Evolutionary conservation across 169 alveolate genomes (phyloP).

Genomic region (Eimeria praecox): DNA sequence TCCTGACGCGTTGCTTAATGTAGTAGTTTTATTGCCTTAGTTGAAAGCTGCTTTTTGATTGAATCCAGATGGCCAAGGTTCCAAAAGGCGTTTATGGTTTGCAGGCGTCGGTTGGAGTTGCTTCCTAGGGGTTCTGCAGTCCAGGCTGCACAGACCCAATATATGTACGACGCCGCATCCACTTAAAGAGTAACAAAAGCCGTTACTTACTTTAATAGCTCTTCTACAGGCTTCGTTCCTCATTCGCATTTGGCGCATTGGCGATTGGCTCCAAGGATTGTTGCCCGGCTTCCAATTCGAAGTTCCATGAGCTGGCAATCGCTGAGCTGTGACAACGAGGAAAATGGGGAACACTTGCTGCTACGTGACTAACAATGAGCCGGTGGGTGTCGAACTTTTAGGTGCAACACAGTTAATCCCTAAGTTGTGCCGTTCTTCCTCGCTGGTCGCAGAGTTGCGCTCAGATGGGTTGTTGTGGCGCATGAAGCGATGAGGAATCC

Average conservation of each 20-base stretch:
- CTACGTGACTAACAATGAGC: slow-evolving; percentile 48
- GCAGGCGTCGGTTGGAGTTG: neutral
- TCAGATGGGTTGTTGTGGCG: neutral
- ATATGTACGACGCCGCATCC: neutral
- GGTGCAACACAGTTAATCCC: neutral
- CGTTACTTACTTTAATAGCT: neutral
- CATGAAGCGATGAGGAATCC: neutral
- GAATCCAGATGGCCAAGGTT: neutral
- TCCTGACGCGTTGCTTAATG: neutral
- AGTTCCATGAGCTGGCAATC: neutral
- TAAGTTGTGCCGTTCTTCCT: neutral
- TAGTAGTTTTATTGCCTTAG: neutral
- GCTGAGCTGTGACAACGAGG: neutral
- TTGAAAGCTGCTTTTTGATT: neutral
- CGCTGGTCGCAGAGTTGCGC: neutral
- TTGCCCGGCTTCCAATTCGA: neutral
- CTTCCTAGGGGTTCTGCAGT: neutral
- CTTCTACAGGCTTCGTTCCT: neutral
- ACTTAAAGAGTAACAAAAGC: neutral
- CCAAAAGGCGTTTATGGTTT: neutral
- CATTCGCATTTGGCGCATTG: neutral
- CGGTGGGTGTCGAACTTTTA: neutral
- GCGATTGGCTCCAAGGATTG: neutral
- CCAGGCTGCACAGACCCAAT: slow-evolving; percentile 3
- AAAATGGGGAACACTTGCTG: slow-evolving; percentile 69